Percentiles rank a stretch among this genome's conserved stretches.
These are phyloP conservation scores for Diaporthe batatas DNA, from an alignment of 2,329 filamentous ascomycete genomes.

Conservation along the genomic window DNA sequence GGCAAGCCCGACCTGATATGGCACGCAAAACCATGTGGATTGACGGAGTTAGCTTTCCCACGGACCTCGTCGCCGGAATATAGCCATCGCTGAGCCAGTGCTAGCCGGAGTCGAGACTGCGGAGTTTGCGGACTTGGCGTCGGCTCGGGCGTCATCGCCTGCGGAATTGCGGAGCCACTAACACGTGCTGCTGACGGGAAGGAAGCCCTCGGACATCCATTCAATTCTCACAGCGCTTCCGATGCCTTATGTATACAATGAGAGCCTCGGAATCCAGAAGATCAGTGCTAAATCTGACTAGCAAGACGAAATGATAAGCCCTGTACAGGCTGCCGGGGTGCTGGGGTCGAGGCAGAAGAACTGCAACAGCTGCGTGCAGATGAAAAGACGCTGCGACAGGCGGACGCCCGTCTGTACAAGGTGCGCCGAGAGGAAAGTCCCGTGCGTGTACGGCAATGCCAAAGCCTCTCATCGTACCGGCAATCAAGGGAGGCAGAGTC, in stretches of 20 bases:
- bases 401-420: constrained; percentile 53
- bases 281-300: too few relatives aligned
- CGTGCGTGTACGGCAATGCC: constrained; percentile 48
- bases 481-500: too few relatives aligned
- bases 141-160: background rate
- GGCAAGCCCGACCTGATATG: too few relatives aligned
- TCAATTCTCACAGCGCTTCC: too few relatives aligned
- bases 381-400: constrained; percentile 57
- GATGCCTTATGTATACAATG: too few relatives aligned
- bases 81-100: too few relatives aligned
- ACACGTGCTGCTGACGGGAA: background rate
- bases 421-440: constrained; percentile 53
- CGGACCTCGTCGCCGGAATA: too few relatives aligned
- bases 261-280: background rate
- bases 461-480: background rate
- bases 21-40: too few relatives aligned
- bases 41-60: too few relatives aligned
- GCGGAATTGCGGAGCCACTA: constrained; percentile 21
- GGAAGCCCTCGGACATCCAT: background rate
- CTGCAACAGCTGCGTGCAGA: constrained; percentile 55
- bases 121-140: constrained; percentile 18
- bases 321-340: background rate
- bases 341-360: constrained; percentile 50
- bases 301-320: background rate
- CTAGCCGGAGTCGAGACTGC: background rate